Evolutionary conservation across 495 filamentous ascomycete species (phyloP), one percentile per base, ranked within the genome.

Genomic region (Apodospora peruviana): DNA sequence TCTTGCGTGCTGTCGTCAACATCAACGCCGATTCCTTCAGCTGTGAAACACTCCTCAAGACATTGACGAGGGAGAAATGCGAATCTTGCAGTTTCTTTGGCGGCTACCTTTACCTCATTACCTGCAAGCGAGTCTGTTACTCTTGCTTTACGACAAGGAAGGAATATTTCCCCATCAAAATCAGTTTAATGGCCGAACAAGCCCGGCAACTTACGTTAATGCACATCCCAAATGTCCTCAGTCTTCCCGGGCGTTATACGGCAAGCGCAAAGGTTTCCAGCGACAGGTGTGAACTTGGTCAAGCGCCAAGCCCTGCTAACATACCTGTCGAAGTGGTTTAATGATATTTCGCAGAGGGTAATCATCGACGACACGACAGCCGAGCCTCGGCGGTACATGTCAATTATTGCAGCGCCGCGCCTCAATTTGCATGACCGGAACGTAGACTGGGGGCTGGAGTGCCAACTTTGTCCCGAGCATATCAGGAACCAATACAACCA

Each of bases 1-100:
- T 50, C 19, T 43, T 50, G 39, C 47, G 47, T 36, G 47, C 47
- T 2, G 40, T 37, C n/a, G 20, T 50, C 47, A 50, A 39, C 47
- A 50, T 37, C 19, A 43, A 50, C 24, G 47, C 47, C 47, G 12
- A 17, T 38, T 36, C 47, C 38, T 50, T 50, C 40, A 43, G 40
- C 29, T 50, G 38, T 25, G 39, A 42, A 36, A 37, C 47, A 7
- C 47, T 50, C 47, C 37, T 35, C 47, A 21, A 36, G 40, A 18
- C 16, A 23, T 37, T 50, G 47, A 50, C 47, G 40, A 17, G 14
- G 40, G 39, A 37, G 27, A 50, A 50, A 37, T 50, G 47, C 40
- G 39, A 50, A 37, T 37, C 47, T 24, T 50, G 47, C 40, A 20
- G 21, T 23, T 24, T 22, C n/a, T 50, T 50, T 25, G 47, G 47